Base-by-base conservation (phyloP, 2,329 filamentous ascomycete species). In the Exophiala phaeomuriformis region DNA sequence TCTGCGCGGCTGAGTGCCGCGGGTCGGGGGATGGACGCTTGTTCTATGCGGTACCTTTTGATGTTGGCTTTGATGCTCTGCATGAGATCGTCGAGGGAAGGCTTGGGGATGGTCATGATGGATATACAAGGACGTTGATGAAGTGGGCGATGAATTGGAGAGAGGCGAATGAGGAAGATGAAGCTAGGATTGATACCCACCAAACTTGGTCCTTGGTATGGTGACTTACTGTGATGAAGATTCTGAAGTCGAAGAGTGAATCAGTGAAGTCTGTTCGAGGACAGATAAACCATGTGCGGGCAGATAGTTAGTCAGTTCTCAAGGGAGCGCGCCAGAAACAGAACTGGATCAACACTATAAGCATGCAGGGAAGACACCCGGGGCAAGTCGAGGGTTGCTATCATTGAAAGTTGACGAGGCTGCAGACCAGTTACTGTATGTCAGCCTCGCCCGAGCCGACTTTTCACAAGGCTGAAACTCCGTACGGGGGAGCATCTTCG, bases 51-150 rank as follows among this genome's bases (percentile, higher is more conserved):
- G 32, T 46, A 44, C 28, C 19, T 45, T 49, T 37, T 47, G 52
- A 58, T 32, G 49, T 49, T 55, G 52, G 42, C 51, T 46, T 52
- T 57, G 7, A 52, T 40, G 9, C 27, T 49, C 28, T 53, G 33
- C 40, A 57, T 50, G 9, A 57, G 44, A 19, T 57, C 51, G 28
- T 36, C 48, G 40, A 57, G 49, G 28, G 55, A 53, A 19, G 36
- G 33, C 41, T 41, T 40, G 4, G 55, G 45, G 9, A 43, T 32
- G 7, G 48, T 35, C 55, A 57, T 57, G 39, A 36, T 54, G 47
- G 32, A 3, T 61, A 64, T 9, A 71, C 74, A 42, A 64, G 64
- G 48, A 52, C 19, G 12, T 27, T 2, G 9, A 41, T 48, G 32
- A n/a, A 29, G 33, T 19, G 19, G 19, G 19, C 19, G 19, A 19